Evolutionary conservation across 805 yeast genomes (phyloP).

Genomic region (Kluyveromyces aestuarii): DNA sequence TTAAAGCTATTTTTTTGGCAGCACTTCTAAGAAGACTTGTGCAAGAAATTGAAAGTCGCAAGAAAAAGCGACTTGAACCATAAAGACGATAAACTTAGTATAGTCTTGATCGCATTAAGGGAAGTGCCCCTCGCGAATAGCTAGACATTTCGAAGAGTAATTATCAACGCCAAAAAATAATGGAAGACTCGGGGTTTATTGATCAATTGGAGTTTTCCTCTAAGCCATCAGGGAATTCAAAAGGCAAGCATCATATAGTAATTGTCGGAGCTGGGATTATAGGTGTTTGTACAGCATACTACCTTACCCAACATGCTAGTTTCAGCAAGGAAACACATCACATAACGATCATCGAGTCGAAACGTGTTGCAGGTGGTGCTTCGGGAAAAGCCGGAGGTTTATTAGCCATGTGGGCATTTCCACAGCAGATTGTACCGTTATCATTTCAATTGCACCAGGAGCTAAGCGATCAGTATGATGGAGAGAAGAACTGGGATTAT

Average conservation of each 20-base stretch:
- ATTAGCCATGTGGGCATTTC: constrained; percentile 93
- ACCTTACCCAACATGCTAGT: constrained; percentile 70
- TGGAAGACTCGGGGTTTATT: constrained; percentile 1
- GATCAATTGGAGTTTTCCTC: constrained; percentile 10
- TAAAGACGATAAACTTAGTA: no score
- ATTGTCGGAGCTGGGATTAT: constrained; percentile 94
- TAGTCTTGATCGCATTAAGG: no score
- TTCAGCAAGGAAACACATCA: constrained; percentile 67
- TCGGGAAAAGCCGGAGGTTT: constrained; percentile 97
- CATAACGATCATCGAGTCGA: constrained; percentile 79
- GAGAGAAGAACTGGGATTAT: constrained; percentile 89
- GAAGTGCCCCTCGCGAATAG: no score
- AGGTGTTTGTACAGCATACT: constrained; percentile 92
- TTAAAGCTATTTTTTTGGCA: not conserved
- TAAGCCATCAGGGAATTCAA: constrained; percentile 18
- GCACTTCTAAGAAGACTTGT: not conserved
- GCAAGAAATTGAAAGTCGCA: not conserved
- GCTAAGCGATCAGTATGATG: constrained; percentile 66
- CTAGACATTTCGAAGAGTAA: no score
- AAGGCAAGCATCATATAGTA: constrained; percentile 65
- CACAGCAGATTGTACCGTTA: constrained; percentile 84
- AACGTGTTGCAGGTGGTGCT: constrained; percentile 95
- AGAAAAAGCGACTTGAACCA: not conserved
- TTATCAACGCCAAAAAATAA: not conserved
- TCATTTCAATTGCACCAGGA: constrained; percentile 82